Conservation (phyloP, 768 basidiomycete species). For the Rhodosporidiobolus sp. region DNA sequence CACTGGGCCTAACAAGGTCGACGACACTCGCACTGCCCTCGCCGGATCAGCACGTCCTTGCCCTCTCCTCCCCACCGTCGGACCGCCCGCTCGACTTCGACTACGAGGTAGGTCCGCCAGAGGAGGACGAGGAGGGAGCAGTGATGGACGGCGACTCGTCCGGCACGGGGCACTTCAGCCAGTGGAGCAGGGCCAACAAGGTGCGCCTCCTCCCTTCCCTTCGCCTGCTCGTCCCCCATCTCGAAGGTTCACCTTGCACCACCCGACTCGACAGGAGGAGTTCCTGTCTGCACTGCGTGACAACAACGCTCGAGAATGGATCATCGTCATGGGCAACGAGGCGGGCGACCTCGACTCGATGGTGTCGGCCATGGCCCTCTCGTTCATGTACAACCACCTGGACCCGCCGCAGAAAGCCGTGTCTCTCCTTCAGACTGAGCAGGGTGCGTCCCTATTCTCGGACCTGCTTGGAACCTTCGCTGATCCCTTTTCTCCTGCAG, state of each 20-base stretch:
- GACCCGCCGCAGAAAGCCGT: slow-evolving; percentile 32
- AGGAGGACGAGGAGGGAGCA: background rate
- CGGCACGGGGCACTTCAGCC: background rate
- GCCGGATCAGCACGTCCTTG: background rate
- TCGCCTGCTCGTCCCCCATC: no score
- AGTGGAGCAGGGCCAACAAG: slow-evolving; percentile 12
- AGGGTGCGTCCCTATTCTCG: background rate
- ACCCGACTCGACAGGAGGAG: slow-evolving; percentile 24
- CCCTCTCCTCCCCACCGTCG: background rate
- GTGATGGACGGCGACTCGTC: no score
- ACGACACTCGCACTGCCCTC: no score
- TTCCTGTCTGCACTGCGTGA: slow-evolving; percentile 21
- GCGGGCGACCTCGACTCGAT: slow-evolving; percentile 26
- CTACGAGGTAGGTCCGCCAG: background rate
- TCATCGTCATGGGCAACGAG: slow-evolving; percentile 38
- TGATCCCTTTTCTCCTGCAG: background rate
- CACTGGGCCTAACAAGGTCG: no score
- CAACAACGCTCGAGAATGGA: slow-evolving; percentile 27
- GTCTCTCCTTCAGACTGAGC: slow-evolving; percentile 32
- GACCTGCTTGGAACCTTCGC: background rate
- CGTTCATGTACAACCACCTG: slow-evolving; percentile 25
- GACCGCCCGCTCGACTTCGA: background rate
- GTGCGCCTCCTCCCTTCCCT: background rate
- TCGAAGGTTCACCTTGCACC: no score
- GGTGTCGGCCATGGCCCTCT: slow-evolving; percentile 24